These are phyloP conservation scores for Nicotiana attenuata DNA, from an alignment of 257 asterid species.

Conservation along the genomic window DNA sequence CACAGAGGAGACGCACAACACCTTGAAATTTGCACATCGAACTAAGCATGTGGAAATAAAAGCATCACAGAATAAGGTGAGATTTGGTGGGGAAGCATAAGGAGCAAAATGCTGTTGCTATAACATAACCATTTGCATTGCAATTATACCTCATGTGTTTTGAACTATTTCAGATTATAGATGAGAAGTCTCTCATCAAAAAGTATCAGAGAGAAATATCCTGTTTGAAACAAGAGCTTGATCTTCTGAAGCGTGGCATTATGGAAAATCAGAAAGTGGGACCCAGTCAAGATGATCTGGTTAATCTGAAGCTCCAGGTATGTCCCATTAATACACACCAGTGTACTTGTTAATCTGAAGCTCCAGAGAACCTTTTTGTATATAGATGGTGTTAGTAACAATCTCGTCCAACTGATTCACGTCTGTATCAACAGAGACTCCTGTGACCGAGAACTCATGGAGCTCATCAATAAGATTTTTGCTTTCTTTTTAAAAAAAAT, in stretches of 20 bases:
- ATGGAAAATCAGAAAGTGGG: constrained; percentile 51
- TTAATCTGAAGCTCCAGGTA: constrained; percentile 74
- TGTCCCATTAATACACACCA: not conserved
- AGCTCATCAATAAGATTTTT: constrained; percentile 1
- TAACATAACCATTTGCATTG: not conserved
- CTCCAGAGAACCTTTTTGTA: not conserved
- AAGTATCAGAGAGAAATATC: constrained; percentile 83
- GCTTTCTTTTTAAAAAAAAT: not conserved
- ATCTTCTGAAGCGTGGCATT: constrained; percentile 69
- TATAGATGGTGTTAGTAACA: not conserved
- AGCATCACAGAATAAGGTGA: constrained; percentile 70
- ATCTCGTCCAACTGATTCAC: not conserved
- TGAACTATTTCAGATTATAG: constrained; percentile 49
- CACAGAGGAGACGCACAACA: constrained; percentile 79
- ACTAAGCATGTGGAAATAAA: constrained; percentile 67
- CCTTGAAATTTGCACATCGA: constrained; percentile 75
- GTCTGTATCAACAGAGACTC: not conserved
- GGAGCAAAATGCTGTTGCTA: not conserved
- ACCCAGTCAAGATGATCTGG: constrained; percentile 70
- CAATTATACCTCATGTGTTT: not conserved
- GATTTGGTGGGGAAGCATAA: not conserved
- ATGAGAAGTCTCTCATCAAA: constrained; percentile 83
- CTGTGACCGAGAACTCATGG: constrained; percentile 1
- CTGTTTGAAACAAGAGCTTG: constrained; percentile 72
- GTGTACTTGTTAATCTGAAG: not conserved